These are phyloP conservation scores for Sistotremastrum suecicum DNA, from an alignment of 768 basidiomycete species.

Conservation along the genomic window DNA sequence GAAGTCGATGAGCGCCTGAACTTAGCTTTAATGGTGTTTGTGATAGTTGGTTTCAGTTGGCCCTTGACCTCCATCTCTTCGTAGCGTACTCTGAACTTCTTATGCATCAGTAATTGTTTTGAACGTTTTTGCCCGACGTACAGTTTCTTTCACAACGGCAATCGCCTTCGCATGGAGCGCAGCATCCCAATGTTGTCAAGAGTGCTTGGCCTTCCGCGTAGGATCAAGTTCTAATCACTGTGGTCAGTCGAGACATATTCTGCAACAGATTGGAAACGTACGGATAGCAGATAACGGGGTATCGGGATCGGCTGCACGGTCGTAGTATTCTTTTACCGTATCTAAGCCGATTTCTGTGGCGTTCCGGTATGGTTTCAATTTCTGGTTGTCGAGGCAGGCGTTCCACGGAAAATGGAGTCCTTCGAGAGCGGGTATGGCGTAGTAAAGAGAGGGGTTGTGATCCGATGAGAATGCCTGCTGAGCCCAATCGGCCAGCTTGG, in stretches of 20 bases:
- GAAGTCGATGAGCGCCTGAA: too few species aligned
- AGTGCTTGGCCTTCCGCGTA: slow-evolving; percentile 2
- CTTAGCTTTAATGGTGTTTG: too few species aligned
- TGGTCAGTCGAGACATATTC: not conserved
- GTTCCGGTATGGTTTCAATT: slow-evolving; percentile 10
- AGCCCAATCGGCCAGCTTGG: slow-evolving; percentile 16
- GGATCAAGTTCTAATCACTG: slow-evolving; percentile 9
- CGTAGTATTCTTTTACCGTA: slow-evolving; percentile 19
- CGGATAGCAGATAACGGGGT: slow-evolving; percentile 19
- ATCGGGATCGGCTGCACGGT: slow-evolving; percentile 14
- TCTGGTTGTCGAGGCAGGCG: not conserved
- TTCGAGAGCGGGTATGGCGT: slow-evolving; percentile 21
- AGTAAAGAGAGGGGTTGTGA: slow-evolving; percentile 14
- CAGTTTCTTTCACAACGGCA: slow-evolving; percentile 2
- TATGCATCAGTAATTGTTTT: not conserved
- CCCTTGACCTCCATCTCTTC: not conserved
- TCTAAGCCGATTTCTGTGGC: slow-evolving; percentile 13
- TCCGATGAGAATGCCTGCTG: slow-evolving; percentile 22
- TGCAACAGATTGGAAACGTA: slow-evolving; percentile 8
- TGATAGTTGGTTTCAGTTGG: too few species aligned
- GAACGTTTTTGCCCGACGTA: slow-evolving; percentile 1
- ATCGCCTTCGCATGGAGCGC: not conserved
- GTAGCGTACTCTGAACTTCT: not conserved
- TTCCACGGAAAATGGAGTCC: slow-evolving; percentile 17
- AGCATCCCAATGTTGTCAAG: slow-evolving; percentile 9